A percentile compares a stretch with the other conserved stretches of the same genome.
phyloP scores from a whole-genome alignment of 495 filamentous ascomycete species.

The Penicillium cinerascens region DNA sequence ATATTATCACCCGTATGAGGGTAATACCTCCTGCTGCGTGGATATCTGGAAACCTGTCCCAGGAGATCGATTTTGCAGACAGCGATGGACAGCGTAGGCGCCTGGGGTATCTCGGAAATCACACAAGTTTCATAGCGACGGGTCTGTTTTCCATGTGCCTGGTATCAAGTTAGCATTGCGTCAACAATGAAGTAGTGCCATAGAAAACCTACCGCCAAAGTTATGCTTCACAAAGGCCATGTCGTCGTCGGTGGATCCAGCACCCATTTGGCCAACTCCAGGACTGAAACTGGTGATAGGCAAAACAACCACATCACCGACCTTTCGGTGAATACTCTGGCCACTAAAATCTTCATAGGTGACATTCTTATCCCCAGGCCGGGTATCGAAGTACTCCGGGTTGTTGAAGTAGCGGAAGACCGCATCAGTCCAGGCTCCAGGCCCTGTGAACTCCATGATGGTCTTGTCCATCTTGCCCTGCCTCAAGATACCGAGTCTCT shows the following conservation, averaged over 20 bases:
- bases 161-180: conserved; percentile 10
- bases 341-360: conserved; percentile 86
- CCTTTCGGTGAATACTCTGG: conserved; percentile 75
- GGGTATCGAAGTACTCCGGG: conserved; percentile 81
- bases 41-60: too few species aligned
- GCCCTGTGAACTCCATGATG: conserved; percentile 95
- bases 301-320: conserved; percentile 89
- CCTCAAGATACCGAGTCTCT: conserved; percentile 63
- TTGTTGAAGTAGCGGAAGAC: conserved; percentile 95
- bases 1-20: too few species aligned
- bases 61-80: too few species aligned
- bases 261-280: conserved; percentile 89
- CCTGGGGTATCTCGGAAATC: background rate
- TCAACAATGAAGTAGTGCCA: background rate
- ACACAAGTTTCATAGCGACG: conserved; percentile 27
- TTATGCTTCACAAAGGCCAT: conserved; percentile 98
- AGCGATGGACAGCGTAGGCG: background rate
- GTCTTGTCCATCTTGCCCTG: conserved; percentile 64
- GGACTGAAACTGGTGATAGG: conserved; percentile 98
- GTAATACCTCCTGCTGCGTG: too few species aligned
- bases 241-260: conserved; percentile 84
- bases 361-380: conserved; percentile 63
- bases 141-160: conserved; percentile 41
- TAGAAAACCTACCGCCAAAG: conserved; percentile 73
- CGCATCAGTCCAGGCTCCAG: conserved; percentile 89